These are phyloP conservation scores for Phytophthora hibernalis DNA, from an alignment of 352 stramenopile species.

Conservation along the genomic window DNA sequence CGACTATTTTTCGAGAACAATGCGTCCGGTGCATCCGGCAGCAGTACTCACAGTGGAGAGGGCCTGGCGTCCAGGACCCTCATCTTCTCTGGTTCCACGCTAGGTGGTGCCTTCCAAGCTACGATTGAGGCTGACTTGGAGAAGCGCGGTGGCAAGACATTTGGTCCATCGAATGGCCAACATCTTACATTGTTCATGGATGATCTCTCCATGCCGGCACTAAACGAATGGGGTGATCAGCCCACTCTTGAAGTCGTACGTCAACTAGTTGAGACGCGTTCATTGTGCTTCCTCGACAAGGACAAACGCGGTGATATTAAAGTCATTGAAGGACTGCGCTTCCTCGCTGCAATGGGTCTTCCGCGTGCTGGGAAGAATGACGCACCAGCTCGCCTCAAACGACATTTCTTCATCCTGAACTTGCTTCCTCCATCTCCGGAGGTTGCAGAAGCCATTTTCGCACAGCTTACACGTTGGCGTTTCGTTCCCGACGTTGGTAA, in stretches of 20 bases:
- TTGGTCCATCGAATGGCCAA: slow-evolving; percentile 70
- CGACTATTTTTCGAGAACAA: slow-evolving; percentile 77
- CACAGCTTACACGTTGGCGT: slow-evolving; percentile 73
- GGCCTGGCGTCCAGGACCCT: slow-evolving; percentile 80
- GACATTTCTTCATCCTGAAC: slow-evolving; percentile 92
- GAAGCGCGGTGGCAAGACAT: slow-evolving; percentile 84
- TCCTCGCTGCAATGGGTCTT: slow-evolving; percentile 71
- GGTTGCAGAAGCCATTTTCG: slow-evolving; percentile 90
- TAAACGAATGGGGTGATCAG: slow-evolving; percentile 81
- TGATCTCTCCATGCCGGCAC: slow-evolving; percentile 72
- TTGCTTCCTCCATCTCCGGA: slow-evolving; percentile 73
- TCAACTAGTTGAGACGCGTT: slow-evolving; percentile 73
- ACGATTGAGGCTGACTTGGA: slow-evolving; percentile 80
- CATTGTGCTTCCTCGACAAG: slow-evolving; percentile 84
- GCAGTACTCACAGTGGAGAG: slow-evolving; percentile 36
- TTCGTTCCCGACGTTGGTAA: slow-evolving; percentile 43
- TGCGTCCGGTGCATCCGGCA: background rate
- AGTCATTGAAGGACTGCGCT: slow-evolving; percentile 71
- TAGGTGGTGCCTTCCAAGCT: slow-evolving; percentile 80
- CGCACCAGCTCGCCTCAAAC: slow-evolving; percentile 90
- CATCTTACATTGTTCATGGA: slow-evolving; percentile 86
- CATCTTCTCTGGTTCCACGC: slow-evolving; percentile 89
- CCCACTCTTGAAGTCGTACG: slow-evolving; percentile 79
- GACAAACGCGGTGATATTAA: slow-evolving; percentile 87
- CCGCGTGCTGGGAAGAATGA: slow-evolving; percentile 79